Base-by-base conservation (phyloP, 345 rosid species). In the Moricandia arvensis region DNA sequence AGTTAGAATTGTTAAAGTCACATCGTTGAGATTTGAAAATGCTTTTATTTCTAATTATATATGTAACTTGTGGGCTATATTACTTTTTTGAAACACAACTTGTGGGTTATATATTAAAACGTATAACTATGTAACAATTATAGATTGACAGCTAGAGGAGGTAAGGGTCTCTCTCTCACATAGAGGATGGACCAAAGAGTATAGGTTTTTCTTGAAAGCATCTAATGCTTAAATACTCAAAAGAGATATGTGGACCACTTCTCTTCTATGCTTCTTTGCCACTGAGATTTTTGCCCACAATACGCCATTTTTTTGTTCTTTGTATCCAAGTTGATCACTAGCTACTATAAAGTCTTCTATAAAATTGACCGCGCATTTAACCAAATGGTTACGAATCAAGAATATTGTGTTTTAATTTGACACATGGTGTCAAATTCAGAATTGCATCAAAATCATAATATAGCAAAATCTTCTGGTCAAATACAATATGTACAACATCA, bases 271-370 rank as follows among this genome's bases (percentile, higher is more conserved):
- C 41, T 64, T 64, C 54, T 71, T 65, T 21, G 69, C 77, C 77
- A 78, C 77, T 78, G 77, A 72, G 81, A 78, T 72, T 72, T 78
- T 67, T 78, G 73, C 77, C 77, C 81, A 68, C 68, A 60, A 60
- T 68, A 24, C 55, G 69, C 79, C 68, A 66, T 66, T 47, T 13
- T 49, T 59, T 72, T 66, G 45, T 21, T 72, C 59, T 60, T 78
- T 64, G 55, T 59, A 49, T 72, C 62, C 77, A 72, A 78, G 58
- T 78, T 78, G 73, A 67, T 78, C 77, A 60, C 41, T 60, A 59
- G 18, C 57, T 49, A 71, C 37, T 68, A 30, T 18, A 54, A 76
- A 63, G 75, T 76, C 80, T 76, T 57, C 59, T 76, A 12, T 35
- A 51, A n/a, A n/a, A 61, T 61, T 68, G 69, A 61, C 68, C 68